Evolutionary conservation across 164 flowering plant genomes (phyloP).

Genomic region (Piper longum): DNA sequence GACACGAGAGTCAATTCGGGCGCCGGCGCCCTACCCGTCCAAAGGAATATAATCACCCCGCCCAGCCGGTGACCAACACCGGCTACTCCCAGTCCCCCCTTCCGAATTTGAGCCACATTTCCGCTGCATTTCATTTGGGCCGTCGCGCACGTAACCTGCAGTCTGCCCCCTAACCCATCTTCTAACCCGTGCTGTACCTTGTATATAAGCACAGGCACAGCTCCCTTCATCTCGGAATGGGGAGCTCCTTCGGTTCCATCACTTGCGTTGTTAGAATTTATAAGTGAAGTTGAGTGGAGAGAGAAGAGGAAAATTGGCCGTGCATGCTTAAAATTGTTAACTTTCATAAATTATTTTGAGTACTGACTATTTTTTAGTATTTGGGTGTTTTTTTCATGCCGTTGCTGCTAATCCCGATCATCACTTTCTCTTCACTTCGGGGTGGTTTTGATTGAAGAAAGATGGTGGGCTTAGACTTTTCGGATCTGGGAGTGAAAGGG

Average conservation of each 20-base stretch:
- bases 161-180: constrained; percentile 39
- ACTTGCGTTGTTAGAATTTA: not conserved
- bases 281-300: too few species aligned
- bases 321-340: too few species aligned
- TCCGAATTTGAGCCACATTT: constrained; percentile 40
- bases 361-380: too few species aligned
- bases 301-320: not conserved
- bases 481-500: constrained; percentile 19
- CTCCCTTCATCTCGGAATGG: constrained; percentile 15
- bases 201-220: constrained; percentile 44
- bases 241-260: constrained; percentile 11
- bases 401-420: not conserved
- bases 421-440: not conserved
- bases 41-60: constrained; percentile 1
- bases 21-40: not conserved
- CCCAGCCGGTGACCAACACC: constrained; percentile 1
- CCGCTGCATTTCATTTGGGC: constrained; percentile 42
- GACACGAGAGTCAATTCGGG: too few species aligned
- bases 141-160: constrained; percentile 22
- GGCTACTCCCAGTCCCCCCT: constrained; percentile 1
- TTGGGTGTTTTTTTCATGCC: too few species aligned
- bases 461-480: constrained; percentile 50
- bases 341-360: too few species aligned
- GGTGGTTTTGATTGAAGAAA: constrained; percentile 15
- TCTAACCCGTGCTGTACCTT: constrained; percentile 19